These are phyloP conservation scores for Isochrysis galbana DNA, from an alignment of 78 protist genomes.

Conservation along the genomic window DNA sequence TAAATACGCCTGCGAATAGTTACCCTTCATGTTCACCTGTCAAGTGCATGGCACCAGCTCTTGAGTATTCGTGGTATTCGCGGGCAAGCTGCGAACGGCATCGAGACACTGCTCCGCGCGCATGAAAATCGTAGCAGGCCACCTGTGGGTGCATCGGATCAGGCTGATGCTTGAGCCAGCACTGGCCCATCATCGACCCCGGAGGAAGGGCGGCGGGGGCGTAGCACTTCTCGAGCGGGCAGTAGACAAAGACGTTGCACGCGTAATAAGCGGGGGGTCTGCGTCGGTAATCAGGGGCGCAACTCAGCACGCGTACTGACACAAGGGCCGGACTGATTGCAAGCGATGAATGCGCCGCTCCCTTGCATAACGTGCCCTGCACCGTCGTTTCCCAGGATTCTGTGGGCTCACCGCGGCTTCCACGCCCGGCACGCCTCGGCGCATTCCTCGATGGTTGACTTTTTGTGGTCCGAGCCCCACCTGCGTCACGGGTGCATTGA, in stretches of 20 bases:
- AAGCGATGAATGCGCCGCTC: too few species aligned
- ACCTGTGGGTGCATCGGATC: neutral
- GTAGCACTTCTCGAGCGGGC: slow-evolving; percentile 13
- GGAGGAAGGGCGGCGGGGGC: slow-evolving; percentile 21
- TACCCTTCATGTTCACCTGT: slow-evolving; percentile 1
- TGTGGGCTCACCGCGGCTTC: neutral
- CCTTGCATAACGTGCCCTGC: too few species aligned
- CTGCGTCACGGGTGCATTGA: too few species aligned
- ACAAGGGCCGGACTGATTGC: too few species aligned
- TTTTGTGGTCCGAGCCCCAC: neutral
- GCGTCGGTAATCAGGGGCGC: too few species aligned
- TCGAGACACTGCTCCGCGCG: neutral
- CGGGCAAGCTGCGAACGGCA: neutral
- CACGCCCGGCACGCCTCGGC: neutral
- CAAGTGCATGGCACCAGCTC: neutral
- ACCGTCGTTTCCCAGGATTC: too few species aligned
- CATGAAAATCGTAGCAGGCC: neutral
- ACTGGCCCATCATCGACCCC: neutral
- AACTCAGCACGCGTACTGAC: too few species aligned
- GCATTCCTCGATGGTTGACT: neutral
- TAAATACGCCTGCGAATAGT: neutral
- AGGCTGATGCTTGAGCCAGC: slow-evolving; percentile 25
- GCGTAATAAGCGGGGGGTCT: too few species aligned
- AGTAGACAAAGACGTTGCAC: slow-evolving; percentile 12
- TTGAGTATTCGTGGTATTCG: neutral